Evolutionary conservation across 164 flowering plant species (phyloP), one percentile per base, ranked within the genome.

Genomic region (Stephania japonica): DNA sequence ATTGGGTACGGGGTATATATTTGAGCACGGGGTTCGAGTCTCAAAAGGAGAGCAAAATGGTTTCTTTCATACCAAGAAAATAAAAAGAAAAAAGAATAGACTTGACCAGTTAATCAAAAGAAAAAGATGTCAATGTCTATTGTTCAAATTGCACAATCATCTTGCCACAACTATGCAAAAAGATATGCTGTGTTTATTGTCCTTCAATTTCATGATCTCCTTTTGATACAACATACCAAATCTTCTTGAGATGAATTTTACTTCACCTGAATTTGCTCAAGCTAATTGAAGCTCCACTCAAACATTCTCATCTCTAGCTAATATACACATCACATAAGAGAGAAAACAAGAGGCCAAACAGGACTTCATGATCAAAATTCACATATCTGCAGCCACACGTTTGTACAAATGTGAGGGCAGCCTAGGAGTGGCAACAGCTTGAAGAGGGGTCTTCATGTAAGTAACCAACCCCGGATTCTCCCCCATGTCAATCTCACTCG

Each of bases 401-500:
- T 77, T 74, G 79, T 81, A 79, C 66, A 81, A 69, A 42, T 76
- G 65, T 23, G 81, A 41, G 42, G 81, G 81, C 76, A 81, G 61
- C 74, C 78, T 79, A 13, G 84, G 81, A 1, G 66, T 61, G 4
- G 81, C 77, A 24, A 76, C 73, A 5, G 81, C 84, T 38, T 72
- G 76, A 13, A 81, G 23, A 12, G 81, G 80, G 65, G 79, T 78
- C 70, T 68, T 43, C 81, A 81, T 81, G 79, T 67, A 81, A 2
- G 78, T 75, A 12, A 81, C 80, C 71, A 78, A 12, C 4, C 81
- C 84, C 1, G 80, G 84, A 72, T 77, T 81, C 70, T 74, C 84
- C 5, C 72, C 24, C 84, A 81, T 76, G 76, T 78, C 84, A 0
- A 78, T 66, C 14, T 76, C 81, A 61, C 73, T 74, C 0, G 79